Conservation (phyloP, 2,329 filamentous ascomycete genomes). For the Hypoxylon rubiginosum region DNA sequence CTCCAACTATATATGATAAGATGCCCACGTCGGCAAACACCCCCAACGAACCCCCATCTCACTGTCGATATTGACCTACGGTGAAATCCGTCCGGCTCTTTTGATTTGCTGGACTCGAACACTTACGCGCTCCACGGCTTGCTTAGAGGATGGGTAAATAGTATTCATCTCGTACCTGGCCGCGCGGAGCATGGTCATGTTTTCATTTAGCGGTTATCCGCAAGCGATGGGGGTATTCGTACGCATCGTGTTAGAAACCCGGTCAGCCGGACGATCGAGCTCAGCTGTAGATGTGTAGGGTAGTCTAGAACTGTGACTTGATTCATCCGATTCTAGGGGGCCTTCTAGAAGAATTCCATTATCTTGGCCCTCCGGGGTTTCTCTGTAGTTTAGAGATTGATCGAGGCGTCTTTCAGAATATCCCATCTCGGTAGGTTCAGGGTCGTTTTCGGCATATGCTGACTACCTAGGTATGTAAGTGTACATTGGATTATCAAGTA, state of each 20-base stretch:
- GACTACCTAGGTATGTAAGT: too few species aligned
- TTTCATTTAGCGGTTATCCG: slow-evolving; percentile 1
- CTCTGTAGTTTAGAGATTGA: background rate
- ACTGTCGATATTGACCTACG: slow-evolving; percentile 26
- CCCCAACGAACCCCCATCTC: slow-evolving; percentile 37
- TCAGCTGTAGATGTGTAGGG: background rate
- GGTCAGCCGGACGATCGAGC: background rate
- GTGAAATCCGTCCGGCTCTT: slow-evolving; percentile 31
- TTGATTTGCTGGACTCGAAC: slow-evolving; percentile 27
- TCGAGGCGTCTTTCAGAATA: too few species aligned
- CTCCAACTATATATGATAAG: slow-evolving; percentile 41
- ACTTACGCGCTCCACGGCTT: slow-evolving; percentile 9
- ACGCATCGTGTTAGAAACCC: background rate
- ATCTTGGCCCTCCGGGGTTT: slow-evolving; percentile 5
- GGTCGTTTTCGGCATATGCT: too few species aligned
- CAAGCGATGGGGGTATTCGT: slow-evolving; percentile 8
- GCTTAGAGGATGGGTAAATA: slow-evolving; percentile 5
- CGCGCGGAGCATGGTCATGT: background rate
- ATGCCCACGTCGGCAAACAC: slow-evolving; percentile 10
- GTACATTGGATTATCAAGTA: too few species aligned
- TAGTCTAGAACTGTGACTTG: slow-evolving; percentile 6
- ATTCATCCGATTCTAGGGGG: slow-evolving; percentile 7
- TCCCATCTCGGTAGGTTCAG: too few species aligned
- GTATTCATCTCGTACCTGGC: background rate
- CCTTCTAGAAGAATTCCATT: slow-evolving; percentile 27